Evolutionary conservation across 2,329 filamentous ascomycete genomes (phyloP).

Genomic region (Fusarium ramigenum): DNA sequence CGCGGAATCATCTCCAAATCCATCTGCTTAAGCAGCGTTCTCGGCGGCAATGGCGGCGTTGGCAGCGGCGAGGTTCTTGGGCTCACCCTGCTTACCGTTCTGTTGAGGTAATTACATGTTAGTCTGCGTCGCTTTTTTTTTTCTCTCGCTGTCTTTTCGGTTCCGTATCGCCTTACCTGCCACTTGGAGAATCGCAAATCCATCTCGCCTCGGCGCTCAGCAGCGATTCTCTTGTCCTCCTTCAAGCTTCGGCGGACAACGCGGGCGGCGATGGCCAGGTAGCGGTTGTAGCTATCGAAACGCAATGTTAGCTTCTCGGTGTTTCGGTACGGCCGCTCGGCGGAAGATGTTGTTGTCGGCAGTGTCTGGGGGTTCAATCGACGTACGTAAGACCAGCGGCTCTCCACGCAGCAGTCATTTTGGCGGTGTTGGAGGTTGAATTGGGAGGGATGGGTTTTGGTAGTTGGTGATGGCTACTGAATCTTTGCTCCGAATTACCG

Average conservation of each 20-base stretch:
- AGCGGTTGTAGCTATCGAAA: slow-evolving; percentile 93
- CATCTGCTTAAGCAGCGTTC: slow-evolving; percentile 48
- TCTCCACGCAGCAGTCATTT: slow-evolving; percentile 99
- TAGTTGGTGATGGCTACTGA: slow-evolving; percentile 50
- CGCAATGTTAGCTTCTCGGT: slow-evolving; percentile 48
- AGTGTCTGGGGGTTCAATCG: slow-evolving; percentile 42
- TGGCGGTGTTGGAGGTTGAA: slow-evolving; percentile 59
- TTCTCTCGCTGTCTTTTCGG: background rate
- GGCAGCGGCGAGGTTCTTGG: slow-evolving; percentile 73
- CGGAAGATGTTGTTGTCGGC: background rate
- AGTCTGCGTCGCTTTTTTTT: slow-evolving; percentile 21
- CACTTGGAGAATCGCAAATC: slow-evolving; percentile 94
- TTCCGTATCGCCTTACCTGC: slow-evolving; percentile 69
- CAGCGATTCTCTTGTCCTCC: slow-evolving; percentile 87
- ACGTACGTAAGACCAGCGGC: slow-evolving; percentile 94
- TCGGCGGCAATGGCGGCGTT: slow-evolving; percentile 56
- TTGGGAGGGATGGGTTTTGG: slow-evolving; percentile 41
- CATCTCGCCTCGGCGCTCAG: slow-evolving; percentile 89
- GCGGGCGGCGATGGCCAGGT: slow-evolving; percentile 93
- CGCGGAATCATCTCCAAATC: slow-evolving; percentile 34
- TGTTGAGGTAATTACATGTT: slow-evolving; percentile 58
- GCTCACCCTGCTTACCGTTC: slow-evolving; percentile 96
- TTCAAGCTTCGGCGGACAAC: slow-evolving; percentile 96
- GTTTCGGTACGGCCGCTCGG: slow-evolving; percentile 29
- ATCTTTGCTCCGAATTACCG: slow-evolving; percentile 49